Evolutionary conservation across 495 filamentous ascomycete species (phyloP), one percentile per base, ranked within the genome.

Genomic region (Penicillium cosmopolitanum): DNA sequence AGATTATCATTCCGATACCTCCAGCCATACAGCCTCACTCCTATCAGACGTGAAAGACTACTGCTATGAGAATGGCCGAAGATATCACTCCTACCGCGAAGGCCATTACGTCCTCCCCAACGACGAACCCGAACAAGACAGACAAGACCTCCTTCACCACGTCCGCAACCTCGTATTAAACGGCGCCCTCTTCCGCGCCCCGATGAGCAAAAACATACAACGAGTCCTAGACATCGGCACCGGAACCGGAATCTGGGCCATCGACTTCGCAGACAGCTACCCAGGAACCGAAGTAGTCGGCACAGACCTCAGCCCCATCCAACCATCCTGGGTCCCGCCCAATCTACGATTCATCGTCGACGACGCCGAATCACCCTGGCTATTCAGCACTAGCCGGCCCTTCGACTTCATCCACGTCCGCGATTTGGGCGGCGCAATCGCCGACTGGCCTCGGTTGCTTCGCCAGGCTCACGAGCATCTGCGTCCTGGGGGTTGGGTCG

Each of bases 181-280:
- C 23, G 86, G 87, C n/a, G 78, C 78, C 43, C 73, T 88, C 8
- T 82, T 79, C 61, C 72, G 87, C 4, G 81, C 89, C 0, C 89
- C 89, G 6, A 73, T 91, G 15, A 76, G 70, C 19, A 50, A 69
- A 10, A 71, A 80, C n/a, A 77, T 82, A 1, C 79, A 88, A 55
- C 83, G 83, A 55, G 81, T 88, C 19, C 75, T 91, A 10, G 89
- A 92, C 62, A 65, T 91, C 38, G 89, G 89, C 44, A 90, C 87
- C 1, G 89, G 88, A 2, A 82, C 79, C 3, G 79, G 87, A 34
- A 85, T 87, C 35, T 89, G 85, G 84, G 84, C 84, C 35, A 82
- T 87, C 54, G 84, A 82, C 65, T 85, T 70, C 23, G 66, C 81
- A n/a, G 86, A 90, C 60, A 54, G 73, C 18, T 85, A 82, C 62